Percentiles rank a stretch among this genome's conserved stretches.
phyloP scores from a whole-genome alignment of 345 rosid genomes.

The Citrus reticulata region DNA sequence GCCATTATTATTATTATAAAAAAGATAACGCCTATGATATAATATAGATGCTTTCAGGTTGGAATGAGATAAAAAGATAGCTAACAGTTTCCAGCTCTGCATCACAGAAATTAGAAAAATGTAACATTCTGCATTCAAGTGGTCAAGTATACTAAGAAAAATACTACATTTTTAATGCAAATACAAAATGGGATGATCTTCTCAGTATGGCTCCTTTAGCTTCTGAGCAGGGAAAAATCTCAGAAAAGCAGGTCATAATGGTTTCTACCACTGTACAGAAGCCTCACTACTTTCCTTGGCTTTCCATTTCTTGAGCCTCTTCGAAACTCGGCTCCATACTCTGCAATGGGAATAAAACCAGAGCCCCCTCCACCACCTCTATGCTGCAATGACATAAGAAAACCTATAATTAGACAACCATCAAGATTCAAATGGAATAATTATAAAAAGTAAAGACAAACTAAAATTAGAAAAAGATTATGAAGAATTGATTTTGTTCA shows the following conservation, averaged over 20 bases:
- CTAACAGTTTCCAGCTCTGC: neutral
- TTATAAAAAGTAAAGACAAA: no score
- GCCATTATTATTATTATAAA: no score
- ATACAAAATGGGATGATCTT: neutral
- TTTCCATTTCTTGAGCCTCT: slow-evolving; percentile 49
- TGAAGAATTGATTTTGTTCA: neutral
- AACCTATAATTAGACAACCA: neutral
- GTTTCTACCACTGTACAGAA: slow-evolving; percentile 79
- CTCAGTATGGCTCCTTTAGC: neutral
- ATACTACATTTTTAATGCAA: neutral
- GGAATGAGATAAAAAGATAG: neutral
- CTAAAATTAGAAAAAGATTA: neutral
- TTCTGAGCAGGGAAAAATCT: neutral
- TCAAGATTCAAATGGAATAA: no score
- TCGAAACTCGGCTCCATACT: slow-evolving; percentile 70
- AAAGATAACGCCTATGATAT: neutral
- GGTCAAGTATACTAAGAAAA: neutral
- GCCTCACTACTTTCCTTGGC: slow-evolving; percentile 66
- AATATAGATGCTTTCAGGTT: no score
- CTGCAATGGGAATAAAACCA: slow-evolving; percentile 74
- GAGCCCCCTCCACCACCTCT: slow-evolving; percentile 52
- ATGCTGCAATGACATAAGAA: slow-evolving; percentile 40
- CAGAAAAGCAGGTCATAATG: slow-evolving; percentile 78
- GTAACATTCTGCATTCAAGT: no score
- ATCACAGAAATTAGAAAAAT: neutral